Evolutionary conservation across 2,329 filamentous ascomycete genomes (phyloP).

Genomic region (Aspergillus pseudotamarii): DNA sequence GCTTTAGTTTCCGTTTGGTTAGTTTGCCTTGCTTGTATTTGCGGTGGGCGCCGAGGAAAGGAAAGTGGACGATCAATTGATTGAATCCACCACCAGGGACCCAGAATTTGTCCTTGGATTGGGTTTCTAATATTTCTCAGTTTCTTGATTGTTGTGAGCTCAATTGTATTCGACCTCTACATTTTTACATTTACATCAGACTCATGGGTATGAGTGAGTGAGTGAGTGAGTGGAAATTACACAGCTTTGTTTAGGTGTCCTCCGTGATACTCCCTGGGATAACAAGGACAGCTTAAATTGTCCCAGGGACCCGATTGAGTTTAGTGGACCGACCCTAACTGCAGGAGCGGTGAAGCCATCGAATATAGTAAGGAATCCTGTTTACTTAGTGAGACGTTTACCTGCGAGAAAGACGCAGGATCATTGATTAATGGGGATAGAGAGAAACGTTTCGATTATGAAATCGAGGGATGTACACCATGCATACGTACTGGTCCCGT

Average conservation of each 20-base stretch:
- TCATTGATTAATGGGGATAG: background rate
- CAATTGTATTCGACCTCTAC: background rate
- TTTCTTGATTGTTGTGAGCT: background rate
- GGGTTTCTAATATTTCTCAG: background rate
- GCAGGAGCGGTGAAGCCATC: conserved; percentile 3
- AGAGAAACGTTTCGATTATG: background rate
- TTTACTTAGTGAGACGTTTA: background rate
- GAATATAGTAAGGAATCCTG: background rate
- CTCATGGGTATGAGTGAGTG: background rate
- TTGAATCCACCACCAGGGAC: background rate
- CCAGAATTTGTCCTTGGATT: background rate
- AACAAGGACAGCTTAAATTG: background rate
- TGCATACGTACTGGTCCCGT: conserved; percentile 5
- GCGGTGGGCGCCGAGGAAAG: conserved; percentile 3
- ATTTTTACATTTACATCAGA: background rate
- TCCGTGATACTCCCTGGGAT: background rate
- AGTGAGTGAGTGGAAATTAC: background rate
- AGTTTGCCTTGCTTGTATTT: background rate
- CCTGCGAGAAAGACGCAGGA: background rate
- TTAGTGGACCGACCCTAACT: background rate
- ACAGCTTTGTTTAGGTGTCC: background rate
- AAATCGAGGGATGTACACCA: background rate
- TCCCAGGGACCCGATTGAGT: conserved; percentile 3
- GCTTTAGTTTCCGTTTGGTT: background rate
- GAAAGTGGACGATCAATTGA: background rate